Percentiles rank a stretch among this genome's conserved stretches.
These are phyloP conservation scores for Catharanthus roseus DNA, from an alignment of 257 asterid genomes.

Conservation along the genomic window DNA sequence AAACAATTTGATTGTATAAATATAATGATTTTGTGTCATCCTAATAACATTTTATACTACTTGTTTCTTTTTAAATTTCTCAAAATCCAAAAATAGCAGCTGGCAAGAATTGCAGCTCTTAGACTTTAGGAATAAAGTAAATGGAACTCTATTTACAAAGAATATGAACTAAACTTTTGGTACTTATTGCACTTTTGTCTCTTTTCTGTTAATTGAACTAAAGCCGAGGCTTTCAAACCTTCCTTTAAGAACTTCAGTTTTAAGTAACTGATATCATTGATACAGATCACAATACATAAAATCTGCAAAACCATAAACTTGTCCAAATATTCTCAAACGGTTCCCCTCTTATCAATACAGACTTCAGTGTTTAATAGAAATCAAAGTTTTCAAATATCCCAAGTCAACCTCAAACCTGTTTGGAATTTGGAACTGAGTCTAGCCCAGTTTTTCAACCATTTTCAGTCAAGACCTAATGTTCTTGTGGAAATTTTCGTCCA, in stretches of 20 bases:
- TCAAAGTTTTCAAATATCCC: too few species aligned
- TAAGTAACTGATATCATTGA: neutral
- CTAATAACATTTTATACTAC: too few species aligned
- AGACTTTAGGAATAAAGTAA: neutral
- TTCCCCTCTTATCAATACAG: too few species aligned
- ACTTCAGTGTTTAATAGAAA: too few species aligned
- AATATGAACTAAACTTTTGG: neutral
- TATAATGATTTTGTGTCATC: too few species aligned
- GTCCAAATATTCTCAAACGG: too few species aligned
- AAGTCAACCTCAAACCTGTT: neutral
- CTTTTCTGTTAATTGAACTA: neutral
- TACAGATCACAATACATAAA: too few species aligned
- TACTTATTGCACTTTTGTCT: neutral
- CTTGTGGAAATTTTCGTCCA: too few species aligned
- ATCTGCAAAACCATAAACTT: neutral
- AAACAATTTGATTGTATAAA: too few species aligned
- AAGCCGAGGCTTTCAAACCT: neutral
- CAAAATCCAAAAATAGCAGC: too few species aligned
- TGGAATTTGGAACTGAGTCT: neutral
- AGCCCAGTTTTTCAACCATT: neutral
- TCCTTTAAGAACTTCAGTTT: neutral
- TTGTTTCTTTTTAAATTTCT: too few species aligned
- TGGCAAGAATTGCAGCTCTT: too few species aligned
- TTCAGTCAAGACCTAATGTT: neutral
- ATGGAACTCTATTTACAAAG: neutral